These are phyloP conservation scores for Eremothecium coryli DNA, from an alignment of 1,139 yeast genomes.

Conservation along the genomic window DNA sequence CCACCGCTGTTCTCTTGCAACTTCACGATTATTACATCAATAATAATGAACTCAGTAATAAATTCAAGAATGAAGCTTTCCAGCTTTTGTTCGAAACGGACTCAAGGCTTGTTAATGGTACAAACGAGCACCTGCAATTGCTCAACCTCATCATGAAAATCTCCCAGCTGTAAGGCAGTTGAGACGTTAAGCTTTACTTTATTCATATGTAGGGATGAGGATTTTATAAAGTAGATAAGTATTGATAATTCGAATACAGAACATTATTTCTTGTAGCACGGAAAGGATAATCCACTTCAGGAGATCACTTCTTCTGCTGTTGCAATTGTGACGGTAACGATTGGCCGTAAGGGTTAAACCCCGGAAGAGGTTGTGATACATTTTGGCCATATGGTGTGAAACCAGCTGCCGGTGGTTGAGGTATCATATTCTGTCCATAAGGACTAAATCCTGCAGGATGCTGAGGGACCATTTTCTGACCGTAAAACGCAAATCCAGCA, in stretches of 20 bases:
- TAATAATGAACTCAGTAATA: constrained; percentile 45
- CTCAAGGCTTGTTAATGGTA: constrained; percentile 66
- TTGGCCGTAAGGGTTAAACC: constrained; percentile 10
- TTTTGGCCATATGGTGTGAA: constrained; percentile 10
- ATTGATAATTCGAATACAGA: constrained; percentile 6
- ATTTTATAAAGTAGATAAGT: constrained; percentile 3
- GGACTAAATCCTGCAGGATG: constrained; percentile 9
- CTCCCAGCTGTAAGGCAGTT: constrained; percentile 30
- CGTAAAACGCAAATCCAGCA: constrained; percentile 14
- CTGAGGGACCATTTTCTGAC: constrained; percentile 8
- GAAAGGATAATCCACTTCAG: constrained; percentile 3
- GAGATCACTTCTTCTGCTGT: constrained; percentile 8
- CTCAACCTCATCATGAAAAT: constrained; percentile 59
- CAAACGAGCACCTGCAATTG: constrained; percentile 83
- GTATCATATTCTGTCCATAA: constrained; percentile 10
- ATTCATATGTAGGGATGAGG: constrained; percentile 8
- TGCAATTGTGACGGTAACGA: constrained; percentile 10
- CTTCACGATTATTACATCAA: constrained; percentile 64
- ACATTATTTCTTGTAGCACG: background rate
- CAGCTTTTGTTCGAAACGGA: constrained; percentile 66
- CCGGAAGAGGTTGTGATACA: constrained; percentile 12
- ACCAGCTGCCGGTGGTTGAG: constrained; percentile 4
- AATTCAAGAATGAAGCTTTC: constrained; percentile 57
- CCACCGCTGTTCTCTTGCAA: constrained; percentile 67
- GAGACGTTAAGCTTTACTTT: background rate